Evolutionary conservation across 75 land plant species (phyloP).

Genomic region (Sequoiadendron giganteum): DNA sequence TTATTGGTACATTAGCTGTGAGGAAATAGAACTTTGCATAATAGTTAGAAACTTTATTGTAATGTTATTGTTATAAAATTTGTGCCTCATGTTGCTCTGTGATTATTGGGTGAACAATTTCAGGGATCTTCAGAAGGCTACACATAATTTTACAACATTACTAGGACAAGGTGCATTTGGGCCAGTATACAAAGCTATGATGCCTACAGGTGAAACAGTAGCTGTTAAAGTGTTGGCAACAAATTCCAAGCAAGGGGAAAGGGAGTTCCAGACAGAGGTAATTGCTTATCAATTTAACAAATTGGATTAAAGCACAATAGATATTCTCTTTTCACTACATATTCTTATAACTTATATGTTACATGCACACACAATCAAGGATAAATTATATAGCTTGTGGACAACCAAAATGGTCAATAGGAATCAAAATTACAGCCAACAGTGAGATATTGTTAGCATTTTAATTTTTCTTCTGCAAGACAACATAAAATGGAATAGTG

Average conservation of each 20-base stretch:
- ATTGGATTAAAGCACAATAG: background rate
- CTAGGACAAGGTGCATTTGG: slow-evolving; percentile 95
- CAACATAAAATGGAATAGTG: too few relatives aligned
- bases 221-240: slow-evolving; percentile 89
- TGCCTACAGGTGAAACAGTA: slow-evolving; percentile 66
- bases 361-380: background rate
- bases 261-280: slow-evolving; percentile 90
- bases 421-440: background rate
- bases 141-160: slow-evolving; percentile 80
- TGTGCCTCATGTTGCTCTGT: background rate
- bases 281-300: background rate
- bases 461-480: too few relatives aligned
- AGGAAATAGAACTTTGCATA: slow-evolving; percentile 1
- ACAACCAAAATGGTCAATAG: background rate
- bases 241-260: slow-evolving; percentile 88
- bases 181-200: slow-evolving; percentile 85
- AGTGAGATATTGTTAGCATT: too few relatives aligned
- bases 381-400: background rate
- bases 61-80: background rate
- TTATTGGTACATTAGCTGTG: background rate
- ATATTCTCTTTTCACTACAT: background rate
- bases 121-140: slow-evolving; percentile 93
- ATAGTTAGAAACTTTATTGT: background rate
- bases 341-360: background rate
- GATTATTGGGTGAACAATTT: slow-evolving; percentile 1